Evolutionary conservation across 352 stramenopile species (phyloP).

Genomic region (Phytophthora syringae): DNA sequence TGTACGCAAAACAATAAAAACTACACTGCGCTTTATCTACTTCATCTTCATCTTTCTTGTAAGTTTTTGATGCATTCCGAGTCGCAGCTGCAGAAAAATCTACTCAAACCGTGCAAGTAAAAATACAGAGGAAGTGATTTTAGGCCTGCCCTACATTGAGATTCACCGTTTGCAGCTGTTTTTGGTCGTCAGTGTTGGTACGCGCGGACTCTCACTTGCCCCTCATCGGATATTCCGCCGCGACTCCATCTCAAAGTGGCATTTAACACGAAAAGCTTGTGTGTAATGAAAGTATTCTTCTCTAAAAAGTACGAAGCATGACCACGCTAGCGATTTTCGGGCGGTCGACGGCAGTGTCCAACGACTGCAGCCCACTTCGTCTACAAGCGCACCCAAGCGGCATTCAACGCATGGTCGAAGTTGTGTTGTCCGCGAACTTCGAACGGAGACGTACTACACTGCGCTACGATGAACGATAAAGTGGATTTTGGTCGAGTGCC

Average conservation of each 20-base stretch:
- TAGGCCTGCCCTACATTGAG: neutral
- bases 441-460: neutral
- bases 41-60: neutral
- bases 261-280: neutral
- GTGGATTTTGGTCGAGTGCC: constrained; percentile 21
- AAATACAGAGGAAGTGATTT: neutral
- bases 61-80: no score
- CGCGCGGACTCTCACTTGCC: constrained; percentile 1
- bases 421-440: neutral
- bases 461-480: constrained; percentile 3
- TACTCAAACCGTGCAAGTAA: no score
- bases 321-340: neutral
- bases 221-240: neutral
- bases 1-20: constrained; percentile 27
- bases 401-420: neutral
- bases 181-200: constrained; percentile 5
- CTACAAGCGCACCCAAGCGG: constrained; percentile 8
- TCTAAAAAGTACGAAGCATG: neutral
- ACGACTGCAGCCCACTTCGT: neutral
- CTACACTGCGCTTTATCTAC: neutral
- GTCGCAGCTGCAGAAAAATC: no score
- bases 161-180: constrained; percentile 1
- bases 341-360: constrained; percentile 7
- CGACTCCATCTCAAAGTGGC: neutral
- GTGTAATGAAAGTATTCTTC: neutral